Conservation (phyloP, 805 yeast genomes). For the Pichia membranifaciens region DNA sequence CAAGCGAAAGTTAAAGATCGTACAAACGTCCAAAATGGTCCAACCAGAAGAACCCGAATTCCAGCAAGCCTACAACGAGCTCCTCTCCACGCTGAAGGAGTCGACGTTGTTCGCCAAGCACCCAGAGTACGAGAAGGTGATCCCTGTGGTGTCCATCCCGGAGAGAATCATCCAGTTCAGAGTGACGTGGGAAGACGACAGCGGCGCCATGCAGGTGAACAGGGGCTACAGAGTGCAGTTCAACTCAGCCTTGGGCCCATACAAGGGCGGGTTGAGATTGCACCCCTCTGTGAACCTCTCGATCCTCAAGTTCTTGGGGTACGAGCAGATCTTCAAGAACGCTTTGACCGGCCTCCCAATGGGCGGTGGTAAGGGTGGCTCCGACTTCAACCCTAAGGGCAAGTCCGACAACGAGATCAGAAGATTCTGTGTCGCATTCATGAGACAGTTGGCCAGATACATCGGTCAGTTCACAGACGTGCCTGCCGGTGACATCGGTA, state of each 20-base stretch:
- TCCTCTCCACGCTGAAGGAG: constrained; percentile 79
- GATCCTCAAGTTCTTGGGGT: constrained; percentile 92
- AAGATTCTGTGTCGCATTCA: constrained; percentile 92
- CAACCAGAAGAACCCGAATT: constrained; percentile 95
- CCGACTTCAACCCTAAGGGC: constrained; percentile 97
- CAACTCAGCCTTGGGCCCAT: constrained; percentile 97
- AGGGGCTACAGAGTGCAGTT: constrained; percentile 98
- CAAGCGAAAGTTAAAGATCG: not conserved
- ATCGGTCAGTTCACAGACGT: constrained; percentile 97
- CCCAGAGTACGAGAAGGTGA: constrained; percentile 84
- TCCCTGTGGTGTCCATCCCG: constrained; percentile 88
- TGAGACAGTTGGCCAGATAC: constrained; percentile 92
- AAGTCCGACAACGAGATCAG: constrained; percentile 90
- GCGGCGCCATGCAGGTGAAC: constrained; percentile 87
- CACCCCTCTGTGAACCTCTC: constrained; percentile 96
- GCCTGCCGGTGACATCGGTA: constrained; percentile 99
- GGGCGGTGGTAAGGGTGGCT: constrained; percentile 99
- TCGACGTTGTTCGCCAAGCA: constrained; percentile 83
- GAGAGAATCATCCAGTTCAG: constrained; percentile 96
- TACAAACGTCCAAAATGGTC: constrained; percentile 45
- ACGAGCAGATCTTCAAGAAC: constrained; percentile 97
- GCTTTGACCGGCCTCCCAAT: constrained; percentile 95
- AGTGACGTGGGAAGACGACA: constrained; percentile 96
- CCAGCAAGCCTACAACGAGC: constrained; percentile 96
- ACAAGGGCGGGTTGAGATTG: constrained; percentile 98